Evolutionary conservation across 2,329 filamentous ascomycete species (phyloP).

Genomic region (Venturia pyrina): DNA sequence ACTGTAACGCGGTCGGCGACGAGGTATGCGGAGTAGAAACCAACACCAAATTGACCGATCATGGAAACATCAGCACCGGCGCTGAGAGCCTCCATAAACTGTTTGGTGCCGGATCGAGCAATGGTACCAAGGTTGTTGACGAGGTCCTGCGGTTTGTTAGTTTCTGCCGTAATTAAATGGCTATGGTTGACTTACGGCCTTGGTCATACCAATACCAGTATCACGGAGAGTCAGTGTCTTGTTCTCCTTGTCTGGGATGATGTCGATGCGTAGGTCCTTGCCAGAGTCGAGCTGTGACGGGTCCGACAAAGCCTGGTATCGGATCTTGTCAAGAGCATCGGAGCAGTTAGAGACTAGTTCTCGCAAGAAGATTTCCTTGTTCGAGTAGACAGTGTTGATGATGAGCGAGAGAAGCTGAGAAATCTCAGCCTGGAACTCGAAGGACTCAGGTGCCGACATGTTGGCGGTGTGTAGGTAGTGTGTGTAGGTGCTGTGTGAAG

Average conservation of each 20-base stretch:
- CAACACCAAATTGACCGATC: conserved; percentile 99
- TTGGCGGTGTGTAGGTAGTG: conserved; percentile 25
- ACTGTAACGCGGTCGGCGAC: conserved; percentile 95
- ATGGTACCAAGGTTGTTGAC: conserved; percentile 99
- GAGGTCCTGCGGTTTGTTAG: conserved; percentile 60
- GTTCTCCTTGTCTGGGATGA: conserved; percentile 93
- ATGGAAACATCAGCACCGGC: conserved; percentile 99
- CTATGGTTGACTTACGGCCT: conserved; percentile 64
- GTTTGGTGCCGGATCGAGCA: conserved; percentile 97
- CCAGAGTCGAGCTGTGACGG: conserved; percentile 91
- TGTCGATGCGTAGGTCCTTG: conserved; percentile 98
- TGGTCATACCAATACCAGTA: conserved; percentile 99
- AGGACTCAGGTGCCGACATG: conserved; percentile 77
- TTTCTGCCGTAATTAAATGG: conserved; percentile 4
- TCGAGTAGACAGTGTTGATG: conserved; percentile 99
- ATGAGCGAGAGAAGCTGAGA: conserved; percentile 99
- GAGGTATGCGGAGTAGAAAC: conserved; percentile 99
- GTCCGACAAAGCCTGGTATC: conserved; percentile 96
- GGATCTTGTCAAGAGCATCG: conserved; percentile 99
- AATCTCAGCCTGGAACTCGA: conserved; percentile 99
- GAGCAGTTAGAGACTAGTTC: conserved; percentile 98
- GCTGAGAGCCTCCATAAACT: conserved; percentile 99
- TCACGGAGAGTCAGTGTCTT: conserved; percentile 97
- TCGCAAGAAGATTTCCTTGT: conserved; percentile 99
- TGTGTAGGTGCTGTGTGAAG: background rate